phyloP scores from a whole-genome alignment of 306 rosid species.

The Cicer yamashitae region DNA sequence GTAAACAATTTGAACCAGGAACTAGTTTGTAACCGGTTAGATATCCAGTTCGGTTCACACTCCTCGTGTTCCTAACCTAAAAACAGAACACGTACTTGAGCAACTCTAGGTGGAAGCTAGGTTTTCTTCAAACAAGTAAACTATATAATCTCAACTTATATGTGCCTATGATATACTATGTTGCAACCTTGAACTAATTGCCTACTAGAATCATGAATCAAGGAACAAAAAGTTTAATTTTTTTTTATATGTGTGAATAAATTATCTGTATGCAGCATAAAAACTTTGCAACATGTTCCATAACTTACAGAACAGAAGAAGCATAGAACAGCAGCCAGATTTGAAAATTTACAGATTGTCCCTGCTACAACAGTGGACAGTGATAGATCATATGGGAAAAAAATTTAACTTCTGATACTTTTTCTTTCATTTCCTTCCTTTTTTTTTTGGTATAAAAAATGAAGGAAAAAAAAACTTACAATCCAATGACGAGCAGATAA shows the following conservation, averaged over 20 bases:
- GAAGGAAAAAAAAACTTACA: slow-evolving; percentile 50
- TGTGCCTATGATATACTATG: background rate
- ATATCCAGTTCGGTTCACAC: slow-evolving; percentile 77
- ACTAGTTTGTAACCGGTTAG: slow-evolving; percentile 80
- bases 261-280: slow-evolving; percentile 15
- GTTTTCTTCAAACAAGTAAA: slow-evolving; percentile 41
- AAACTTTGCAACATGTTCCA: slow-evolving; percentile 24
- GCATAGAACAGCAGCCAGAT: slow-evolving; percentile 42
- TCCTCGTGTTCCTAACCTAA: slow-evolving; percentile 82
- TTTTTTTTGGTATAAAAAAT: background rate
- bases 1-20: slow-evolving; percentile 85
- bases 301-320: slow-evolving; percentile 27
- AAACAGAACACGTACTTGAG: slow-evolving; percentile 38
- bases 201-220: slow-evolving; percentile 3
- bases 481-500: slow-evolving; percentile 87
- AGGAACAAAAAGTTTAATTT: background rate
- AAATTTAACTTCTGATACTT: slow-evolving; percentile 22
- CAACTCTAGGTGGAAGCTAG: slow-evolving; percentile 23
- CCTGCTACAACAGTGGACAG: slow-evolving; percentile 37
- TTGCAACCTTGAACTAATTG: slow-evolving; percentile 3
- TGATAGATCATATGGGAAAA: slow-evolving; percentile 42
- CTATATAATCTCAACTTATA: background rate
- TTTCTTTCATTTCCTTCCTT: background rate
- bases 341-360: slow-evolving; percentile 39
- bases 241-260: slow-evolving; percentile 1